Evolutionary conservation across 345 rosid species (phyloP).

Genomic region (Clarkia xantiana): DNA sequence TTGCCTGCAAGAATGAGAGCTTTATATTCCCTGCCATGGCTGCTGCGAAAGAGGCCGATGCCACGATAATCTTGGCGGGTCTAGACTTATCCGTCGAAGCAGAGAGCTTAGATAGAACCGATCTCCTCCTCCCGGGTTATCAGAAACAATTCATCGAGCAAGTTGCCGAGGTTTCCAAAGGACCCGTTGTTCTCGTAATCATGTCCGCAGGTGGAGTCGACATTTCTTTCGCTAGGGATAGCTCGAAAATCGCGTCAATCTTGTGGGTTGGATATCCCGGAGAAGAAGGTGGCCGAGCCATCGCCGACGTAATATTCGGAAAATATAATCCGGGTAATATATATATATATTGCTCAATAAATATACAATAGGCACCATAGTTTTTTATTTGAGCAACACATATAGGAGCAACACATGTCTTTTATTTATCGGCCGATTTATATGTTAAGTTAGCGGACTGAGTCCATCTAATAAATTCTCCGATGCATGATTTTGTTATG

Average conservation of each 20-base stretch:
- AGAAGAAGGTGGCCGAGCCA: constrained; percentile 51
- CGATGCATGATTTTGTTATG: no score
- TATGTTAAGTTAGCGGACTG: no score
- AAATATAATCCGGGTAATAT: constrained; percentile 43
- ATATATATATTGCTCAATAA: no score
- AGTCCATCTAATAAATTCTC: no score
- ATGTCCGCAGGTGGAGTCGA: constrained; percentile 50
- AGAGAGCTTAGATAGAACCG: constrained; percentile 34
- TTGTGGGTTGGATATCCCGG: constrained; percentile 74
- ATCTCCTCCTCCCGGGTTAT: constrained; percentile 41
- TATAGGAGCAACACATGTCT: no score
- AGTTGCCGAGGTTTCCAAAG: constrained; percentile 26
- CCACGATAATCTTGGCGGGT: constrained; percentile 31
- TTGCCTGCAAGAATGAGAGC: constrained; percentile 23
- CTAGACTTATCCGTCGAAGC: constrained; percentile 36
- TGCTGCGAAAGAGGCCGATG: constrained; percentile 31
- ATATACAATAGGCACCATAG: no score
- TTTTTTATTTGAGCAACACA: no score
- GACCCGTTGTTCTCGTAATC: constrained; percentile 47
- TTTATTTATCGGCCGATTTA: no score
- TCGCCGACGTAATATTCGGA: constrained; percentile 55
- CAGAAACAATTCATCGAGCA: constrained; percentile 35
- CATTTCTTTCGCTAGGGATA: constrained; percentile 27
- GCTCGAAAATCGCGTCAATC: constrained; percentile 20
- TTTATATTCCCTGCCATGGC: constrained; percentile 17